Percentiles rank a stretch among this genome's conserved stretches.
These are phyloP conservation scores for Tuber aestivum DNA, from an alignment of 495 filamentous ascomycete species.

Conservation along the genomic window DNA sequence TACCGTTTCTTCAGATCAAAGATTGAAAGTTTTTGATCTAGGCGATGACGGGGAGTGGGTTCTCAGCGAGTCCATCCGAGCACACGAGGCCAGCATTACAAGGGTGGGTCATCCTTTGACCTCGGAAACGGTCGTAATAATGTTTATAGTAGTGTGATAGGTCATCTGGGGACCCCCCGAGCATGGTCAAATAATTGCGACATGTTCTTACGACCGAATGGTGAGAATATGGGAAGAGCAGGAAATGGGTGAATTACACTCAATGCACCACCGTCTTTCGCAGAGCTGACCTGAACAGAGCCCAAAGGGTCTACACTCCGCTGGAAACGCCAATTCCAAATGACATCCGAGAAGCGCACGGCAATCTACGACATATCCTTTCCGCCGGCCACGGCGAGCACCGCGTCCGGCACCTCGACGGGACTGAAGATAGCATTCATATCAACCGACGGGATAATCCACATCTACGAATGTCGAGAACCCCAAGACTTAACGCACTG, in stretches of 20 bases:
- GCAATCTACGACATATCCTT: constrained; percentile 44
- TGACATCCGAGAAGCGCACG: constrained; percentile 40
- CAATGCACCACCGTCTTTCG: background rate
- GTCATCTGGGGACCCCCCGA: constrained; percentile 43
- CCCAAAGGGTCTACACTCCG: constrained; percentile 31
- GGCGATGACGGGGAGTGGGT: constrained; percentile 72
- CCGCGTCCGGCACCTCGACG: constrained; percentile 57
- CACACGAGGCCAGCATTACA: constrained; percentile 83
- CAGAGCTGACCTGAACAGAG: constrained; percentile 22
- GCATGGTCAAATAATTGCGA: constrained; percentile 42
- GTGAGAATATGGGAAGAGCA: constrained; percentile 43
- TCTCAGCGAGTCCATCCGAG: constrained; percentile 79
- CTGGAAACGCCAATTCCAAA: constrained; percentile 42
- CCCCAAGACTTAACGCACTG: constrained; percentile 76
- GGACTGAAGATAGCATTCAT: constrained; percentile 77
- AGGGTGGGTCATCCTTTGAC: constrained; percentile 53
- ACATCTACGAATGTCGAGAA: constrained; percentile 77
- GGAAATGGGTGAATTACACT: constrained; percentile 35
- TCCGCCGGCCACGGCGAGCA: constrained; percentile 43
- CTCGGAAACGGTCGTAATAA: constrained; percentile 10
- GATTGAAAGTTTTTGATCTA: constrained; percentile 82
- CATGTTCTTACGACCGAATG: constrained; percentile 39
- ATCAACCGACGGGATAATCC: constrained; percentile 70
- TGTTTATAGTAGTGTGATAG: constrained; percentile 10
- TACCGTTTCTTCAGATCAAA: constrained; percentile 85